Evolutionary conservation across 768 basidiomycete genomes (phyloP).

Genomic region (Omphalotus guepiniiformis): DNA sequence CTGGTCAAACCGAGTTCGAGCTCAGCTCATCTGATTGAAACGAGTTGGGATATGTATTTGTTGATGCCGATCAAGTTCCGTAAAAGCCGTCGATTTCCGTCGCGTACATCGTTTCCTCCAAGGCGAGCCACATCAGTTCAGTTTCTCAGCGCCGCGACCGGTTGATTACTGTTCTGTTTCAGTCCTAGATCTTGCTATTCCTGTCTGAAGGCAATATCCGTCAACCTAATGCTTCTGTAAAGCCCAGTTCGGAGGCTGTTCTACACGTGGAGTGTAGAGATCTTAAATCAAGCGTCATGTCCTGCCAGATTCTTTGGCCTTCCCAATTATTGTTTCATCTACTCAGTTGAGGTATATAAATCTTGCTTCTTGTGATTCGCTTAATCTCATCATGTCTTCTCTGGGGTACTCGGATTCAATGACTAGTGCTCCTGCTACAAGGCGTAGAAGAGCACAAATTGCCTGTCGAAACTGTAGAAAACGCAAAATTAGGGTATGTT

Average conservation of each 20-base stretch:
- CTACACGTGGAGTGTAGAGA: slow-evolving; percentile 8
- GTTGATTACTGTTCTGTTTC: no score
- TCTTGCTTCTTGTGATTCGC: neutral
- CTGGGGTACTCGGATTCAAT: slow-evolving; percentile 1
- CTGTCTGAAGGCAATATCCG: no score
- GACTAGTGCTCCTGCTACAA: slow-evolving; percentile 10
- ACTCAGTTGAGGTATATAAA: slow-evolving; percentile 1
- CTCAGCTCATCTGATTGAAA: no score
- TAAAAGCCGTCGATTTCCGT: no score
- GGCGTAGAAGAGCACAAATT: slow-evolving; percentile 39
- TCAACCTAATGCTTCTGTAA: no score
- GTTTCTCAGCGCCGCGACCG: no score
- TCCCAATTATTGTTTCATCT: slow-evolving; percentile 5
- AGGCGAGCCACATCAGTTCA: no score
- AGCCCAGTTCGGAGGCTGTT: slow-evolving; percentile 6
- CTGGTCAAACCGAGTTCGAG: no score
- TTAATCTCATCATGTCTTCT: slow-evolving; percentile 2
- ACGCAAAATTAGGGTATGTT: slow-evolving; percentile 50
- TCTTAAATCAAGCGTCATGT: slow-evolving; percentile 11
- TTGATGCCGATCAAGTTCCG: no score
- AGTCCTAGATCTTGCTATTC: no score
- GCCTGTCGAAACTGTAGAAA: slow-evolving; percentile 53
- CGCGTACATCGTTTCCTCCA: no score
- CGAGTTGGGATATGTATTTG: no score
- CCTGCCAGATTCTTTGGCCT: neutral